Conservation (phyloP, 495 filamentous ascomycete genomes). For the Aspergillus hancockii region DNA sequence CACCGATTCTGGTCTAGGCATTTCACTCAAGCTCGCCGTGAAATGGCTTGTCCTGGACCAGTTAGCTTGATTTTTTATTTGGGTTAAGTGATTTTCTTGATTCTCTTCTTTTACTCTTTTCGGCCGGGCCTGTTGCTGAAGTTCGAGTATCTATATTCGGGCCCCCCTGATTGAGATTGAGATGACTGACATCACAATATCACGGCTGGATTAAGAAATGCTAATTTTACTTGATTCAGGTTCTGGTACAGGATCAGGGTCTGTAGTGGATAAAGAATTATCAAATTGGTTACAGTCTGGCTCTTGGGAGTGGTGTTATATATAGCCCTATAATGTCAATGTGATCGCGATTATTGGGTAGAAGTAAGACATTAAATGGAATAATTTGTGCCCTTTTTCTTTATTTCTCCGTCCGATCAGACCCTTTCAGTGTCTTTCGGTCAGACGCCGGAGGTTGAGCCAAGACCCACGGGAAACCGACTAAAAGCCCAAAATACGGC, state of each 20-base stretch:
- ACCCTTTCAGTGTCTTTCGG: background rate
- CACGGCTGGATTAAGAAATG: too few relatives aligned
- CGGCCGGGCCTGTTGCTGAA: too few relatives aligned
- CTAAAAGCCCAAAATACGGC: background rate
- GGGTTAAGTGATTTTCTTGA: background rate
- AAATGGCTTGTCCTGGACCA: background rate
- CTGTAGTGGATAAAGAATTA: too few relatives aligned
- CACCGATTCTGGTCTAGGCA: background rate
- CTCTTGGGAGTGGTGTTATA: background rate
- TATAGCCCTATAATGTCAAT: background rate
- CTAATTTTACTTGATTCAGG: too few relatives aligned
- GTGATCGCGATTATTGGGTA: background rate
- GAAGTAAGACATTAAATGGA: background rate
- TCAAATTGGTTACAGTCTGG: background rate
- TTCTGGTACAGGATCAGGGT: too few relatives aligned
- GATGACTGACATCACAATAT: too few relatives aligned
- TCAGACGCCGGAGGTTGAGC: background rate
- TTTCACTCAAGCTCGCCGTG: background rate
- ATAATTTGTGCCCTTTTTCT: background rate
- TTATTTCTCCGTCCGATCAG: background rate
- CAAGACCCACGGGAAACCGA: constrained; percentile 1
- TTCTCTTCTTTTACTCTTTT: background rate
- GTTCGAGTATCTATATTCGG: too few relatives aligned
- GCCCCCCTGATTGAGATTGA: too few relatives aligned
- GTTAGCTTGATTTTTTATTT: background rate